Conservation (phyloP, 2,329 filamentous ascomycete species). For the Fusarium vanettenii region DNA sequence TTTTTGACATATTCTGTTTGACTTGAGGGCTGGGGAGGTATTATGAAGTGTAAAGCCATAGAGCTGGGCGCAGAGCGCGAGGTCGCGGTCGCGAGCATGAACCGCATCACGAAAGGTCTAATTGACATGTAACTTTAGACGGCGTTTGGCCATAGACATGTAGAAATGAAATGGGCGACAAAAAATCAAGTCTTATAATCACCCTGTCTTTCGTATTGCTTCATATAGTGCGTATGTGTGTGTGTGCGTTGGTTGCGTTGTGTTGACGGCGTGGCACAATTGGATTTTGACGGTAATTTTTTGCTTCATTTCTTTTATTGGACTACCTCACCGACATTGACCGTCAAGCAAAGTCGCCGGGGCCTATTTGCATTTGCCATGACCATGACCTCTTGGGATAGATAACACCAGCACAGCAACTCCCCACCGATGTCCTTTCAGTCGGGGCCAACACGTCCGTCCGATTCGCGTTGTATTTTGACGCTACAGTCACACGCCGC, state of each 20-base stretch:
- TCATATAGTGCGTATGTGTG: too few species aligned
- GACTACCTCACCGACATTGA: constrained; percentile 34
- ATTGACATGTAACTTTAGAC: constrained; percentile 57
- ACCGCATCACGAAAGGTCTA: constrained; percentile 53
- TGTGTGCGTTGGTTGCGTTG: too few species aligned
- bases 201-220: neutral
- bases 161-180: constrained; percentile 51
- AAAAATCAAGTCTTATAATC: constrained; percentile 28
- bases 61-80: constrained; percentile 53
- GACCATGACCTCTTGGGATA: constrained; percentile 11
- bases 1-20: constrained; percentile 47
- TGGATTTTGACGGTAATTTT: constrained; percentile 26
- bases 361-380: constrained; percentile 28
- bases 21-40: constrained; percentile 36
- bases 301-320: constrained; percentile 33
- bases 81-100: constrained; percentile 46
- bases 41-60: constrained; percentile 52
- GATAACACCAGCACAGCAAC: constrained; percentile 36
- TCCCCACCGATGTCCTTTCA: constrained; percentile 39
- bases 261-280: neutral
- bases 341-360: constrained; percentile 37
- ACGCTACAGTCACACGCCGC: constrained; percentile 47
- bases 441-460: constrained; percentile 37
- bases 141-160: constrained; percentile 55
- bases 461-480: constrained; percentile 41